Conservation (phyloP, 805 yeast species). For the Hanseniaspora lachancei region DNA sequence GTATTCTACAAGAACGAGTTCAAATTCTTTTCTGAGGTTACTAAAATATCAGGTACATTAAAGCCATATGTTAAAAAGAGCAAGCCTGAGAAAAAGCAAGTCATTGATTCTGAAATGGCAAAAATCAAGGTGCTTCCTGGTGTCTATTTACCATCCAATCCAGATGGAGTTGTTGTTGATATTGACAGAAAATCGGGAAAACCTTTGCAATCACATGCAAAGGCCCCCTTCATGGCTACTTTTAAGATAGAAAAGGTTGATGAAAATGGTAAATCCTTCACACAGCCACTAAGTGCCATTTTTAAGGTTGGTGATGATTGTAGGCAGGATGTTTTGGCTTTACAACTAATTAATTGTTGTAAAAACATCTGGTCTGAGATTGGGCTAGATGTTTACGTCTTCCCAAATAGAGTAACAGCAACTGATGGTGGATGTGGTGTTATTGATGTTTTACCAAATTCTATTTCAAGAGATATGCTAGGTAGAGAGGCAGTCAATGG, state of each 20-base stretch:
- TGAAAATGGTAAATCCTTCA: conserved; percentile 35
- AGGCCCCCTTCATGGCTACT: conserved; percentile 96
- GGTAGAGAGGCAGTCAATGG: conserved; percentile 99
- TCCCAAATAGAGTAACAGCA: conserved; percentile 91
- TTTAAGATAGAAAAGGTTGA: conserved; percentile 59
- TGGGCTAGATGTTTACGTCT: conserved; percentile 82
- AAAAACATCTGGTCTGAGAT: conserved; percentile 77
- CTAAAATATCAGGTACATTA: conserved; percentile 85
- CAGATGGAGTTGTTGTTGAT: conserved; percentile 87
- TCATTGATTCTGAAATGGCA: conserved; percentile 92
- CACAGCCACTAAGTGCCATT: conserved; percentile 86
- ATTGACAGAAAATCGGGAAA: conserved; percentile 84
- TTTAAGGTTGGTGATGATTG: conserved; percentile 99
- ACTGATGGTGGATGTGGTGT: conserved; percentile 99
- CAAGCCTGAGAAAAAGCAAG: conserved; percentile 89
- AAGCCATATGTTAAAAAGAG: conserved; percentile 89
- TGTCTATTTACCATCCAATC: conserved; percentile 89
- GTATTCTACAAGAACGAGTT: conserved; percentile 72
- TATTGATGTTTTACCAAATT: conserved; percentile 90
- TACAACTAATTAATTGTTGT: conserved; percentile 83
- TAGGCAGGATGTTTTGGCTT: conserved; percentile 88
- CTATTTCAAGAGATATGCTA: conserved; percentile 92
- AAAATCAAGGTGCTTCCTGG: conserved; percentile 59
- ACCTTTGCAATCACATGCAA: conserved; percentile 95
- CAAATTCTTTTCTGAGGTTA: conserved; percentile 77